Evolutionary conservation across 2,329 filamentous ascomycete genomes (phyloP).

Genomic region (Exophiala dermatitidis): DNA sequence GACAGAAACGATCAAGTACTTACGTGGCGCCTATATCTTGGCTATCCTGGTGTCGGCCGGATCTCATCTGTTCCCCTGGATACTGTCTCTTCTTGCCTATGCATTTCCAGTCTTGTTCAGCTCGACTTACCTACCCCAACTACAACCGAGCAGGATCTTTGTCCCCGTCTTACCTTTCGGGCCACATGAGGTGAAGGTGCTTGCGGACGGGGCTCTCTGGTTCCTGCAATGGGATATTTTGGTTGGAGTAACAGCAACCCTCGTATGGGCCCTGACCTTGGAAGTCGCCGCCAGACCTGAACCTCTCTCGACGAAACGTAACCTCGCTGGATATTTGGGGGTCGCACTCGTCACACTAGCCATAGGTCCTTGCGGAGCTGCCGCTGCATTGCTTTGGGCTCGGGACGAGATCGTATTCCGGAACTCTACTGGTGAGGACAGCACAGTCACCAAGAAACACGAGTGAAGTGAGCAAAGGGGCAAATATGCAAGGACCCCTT

Average conservation of each 20-base stretch:
- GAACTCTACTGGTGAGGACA: conserved; percentile 30
- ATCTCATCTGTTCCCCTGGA: conserved; percentile 37
- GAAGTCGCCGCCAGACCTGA: conserved; percentile 30
- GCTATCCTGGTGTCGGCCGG: conserved; percentile 36
- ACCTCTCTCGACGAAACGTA: conserved; percentile 26
- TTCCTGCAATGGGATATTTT: conserved; percentile 47
- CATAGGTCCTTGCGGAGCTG: conserved; percentile 41
- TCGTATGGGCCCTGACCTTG: conserved; percentile 42
- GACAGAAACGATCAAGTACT: conserved; percentile 29
- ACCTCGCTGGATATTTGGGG: conserved; percentile 32
- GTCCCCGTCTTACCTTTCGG: conserved; percentile 33
- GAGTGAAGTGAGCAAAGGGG: conserved; percentile 5
- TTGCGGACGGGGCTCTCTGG: conserved; percentile 39
- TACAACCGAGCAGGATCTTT: conserved; percentile 38
- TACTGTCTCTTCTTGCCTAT: conserved; percentile 37
- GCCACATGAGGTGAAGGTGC: conserved; percentile 28
- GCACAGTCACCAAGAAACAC: conserved; percentile 26
- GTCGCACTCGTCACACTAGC: conserved; percentile 32
- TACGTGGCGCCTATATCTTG: conserved; percentile 39
- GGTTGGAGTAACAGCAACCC: conserved; percentile 37
- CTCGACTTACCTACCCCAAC: conserved; percentile 29
- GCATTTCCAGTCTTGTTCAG: conserved; percentile 33
- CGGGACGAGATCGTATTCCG: conserved; percentile 41
- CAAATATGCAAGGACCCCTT: neutral
- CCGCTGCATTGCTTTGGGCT: conserved; percentile 44